Conservation (phyloP, 2,329 filamentous ascomycete species). For the Didymella lethalis region DNA sequence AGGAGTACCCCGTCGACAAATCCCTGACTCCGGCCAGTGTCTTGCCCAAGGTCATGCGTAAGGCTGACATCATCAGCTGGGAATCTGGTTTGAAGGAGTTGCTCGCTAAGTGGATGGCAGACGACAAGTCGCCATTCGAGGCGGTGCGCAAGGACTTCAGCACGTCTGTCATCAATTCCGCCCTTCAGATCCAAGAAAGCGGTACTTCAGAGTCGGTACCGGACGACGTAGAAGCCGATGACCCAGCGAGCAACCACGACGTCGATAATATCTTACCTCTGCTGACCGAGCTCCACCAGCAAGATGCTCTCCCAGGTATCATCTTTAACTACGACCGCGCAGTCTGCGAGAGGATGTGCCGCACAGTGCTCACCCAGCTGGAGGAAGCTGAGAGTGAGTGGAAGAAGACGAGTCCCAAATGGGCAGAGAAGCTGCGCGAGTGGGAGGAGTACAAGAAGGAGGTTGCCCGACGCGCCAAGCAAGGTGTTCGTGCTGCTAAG, state of each 20-base stretch:
- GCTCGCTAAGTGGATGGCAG: slow-evolving; percentile 67
- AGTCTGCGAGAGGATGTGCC: slow-evolving; percentile 68
- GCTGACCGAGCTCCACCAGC: slow-evolving; percentile 66
- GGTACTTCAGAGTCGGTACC: slow-evolving; percentile 17
- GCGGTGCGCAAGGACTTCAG: slow-evolving; percentile 58
- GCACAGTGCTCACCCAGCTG: slow-evolving; percentile 62
- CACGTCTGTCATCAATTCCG: slow-evolving; percentile 23
- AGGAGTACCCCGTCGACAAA: slow-evolving; percentile 59
- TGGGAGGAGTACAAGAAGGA: slow-evolving; percentile 66
- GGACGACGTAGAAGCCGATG: slow-evolving; percentile 31
- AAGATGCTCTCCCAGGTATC: slow-evolving; percentile 74
- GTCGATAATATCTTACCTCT: slow-evolving; percentile 63
- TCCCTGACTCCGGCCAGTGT: slow-evolving; percentile 60
- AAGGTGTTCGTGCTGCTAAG: slow-evolving; percentile 55
- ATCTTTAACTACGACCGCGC: slow-evolving; percentile 78
- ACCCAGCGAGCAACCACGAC: slow-evolving; percentile 37
- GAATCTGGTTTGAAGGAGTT: slow-evolving; percentile 66
- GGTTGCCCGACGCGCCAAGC: slow-evolving; percentile 54
- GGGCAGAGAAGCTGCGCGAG: slow-evolving; percentile 66
- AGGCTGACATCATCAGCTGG: slow-evolving; percentile 72
- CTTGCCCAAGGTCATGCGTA: slow-evolving; percentile 65
- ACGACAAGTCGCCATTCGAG: slow-evolving; percentile 62
- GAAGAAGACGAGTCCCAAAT: slow-evolving; percentile 65
- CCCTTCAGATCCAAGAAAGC: slow-evolving; percentile 10
- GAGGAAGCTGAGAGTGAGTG: slow-evolving; percentile 63